Evolutionary conservation across 306 rosid species (phyloP).

Genomic region (Inga laurina): DNA sequence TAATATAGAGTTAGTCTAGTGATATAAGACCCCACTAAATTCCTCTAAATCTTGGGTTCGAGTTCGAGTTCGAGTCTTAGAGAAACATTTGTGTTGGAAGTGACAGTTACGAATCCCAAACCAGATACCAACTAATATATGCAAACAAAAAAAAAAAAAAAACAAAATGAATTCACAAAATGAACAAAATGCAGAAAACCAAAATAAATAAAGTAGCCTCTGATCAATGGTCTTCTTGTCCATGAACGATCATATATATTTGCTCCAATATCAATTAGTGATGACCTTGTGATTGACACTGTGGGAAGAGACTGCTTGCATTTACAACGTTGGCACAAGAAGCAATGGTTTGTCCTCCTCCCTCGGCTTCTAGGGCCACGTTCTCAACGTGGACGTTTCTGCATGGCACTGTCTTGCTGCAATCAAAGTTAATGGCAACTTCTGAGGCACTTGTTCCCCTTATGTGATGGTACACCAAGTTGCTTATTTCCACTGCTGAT

Average conservation of each 20-base stretch:
- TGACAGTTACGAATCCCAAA: no score
- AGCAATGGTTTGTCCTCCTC: slow-evolving; percentile 43
- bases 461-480: slow-evolving; percentile 63
- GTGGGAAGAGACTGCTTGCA: slow-evolving; percentile 53
- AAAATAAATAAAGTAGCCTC: no score
- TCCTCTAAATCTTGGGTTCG: no score
- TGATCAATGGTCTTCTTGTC: no score
- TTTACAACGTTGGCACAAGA: slow-evolving; percentile 59
- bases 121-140: no score
- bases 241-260: background rate
- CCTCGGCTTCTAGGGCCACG: slow-evolving; percentile 45
- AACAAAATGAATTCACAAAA: no score
- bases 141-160: no score
- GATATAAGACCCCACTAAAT: no score
- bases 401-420: slow-evolving; percentile 67
- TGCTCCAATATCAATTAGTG: no score
- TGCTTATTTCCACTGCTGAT: slow-evolving; percentile 63
- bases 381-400: slow-evolving; percentile 46
- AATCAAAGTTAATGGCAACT: slow-evolving; percentile 67
- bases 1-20: no score
- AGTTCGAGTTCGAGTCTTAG: no score
- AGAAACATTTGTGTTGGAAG: fast-evolving
- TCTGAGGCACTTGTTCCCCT: slow-evolving; percentile 78
- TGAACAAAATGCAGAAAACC: no score
- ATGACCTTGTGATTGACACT: slow-evolving; percentile 42